Evolutionary conservation across 768 basidiomycete species (phyloP), one percentile per base, ranked within the genome.

Genomic region (Hygrocybe coccinea): DNA sequence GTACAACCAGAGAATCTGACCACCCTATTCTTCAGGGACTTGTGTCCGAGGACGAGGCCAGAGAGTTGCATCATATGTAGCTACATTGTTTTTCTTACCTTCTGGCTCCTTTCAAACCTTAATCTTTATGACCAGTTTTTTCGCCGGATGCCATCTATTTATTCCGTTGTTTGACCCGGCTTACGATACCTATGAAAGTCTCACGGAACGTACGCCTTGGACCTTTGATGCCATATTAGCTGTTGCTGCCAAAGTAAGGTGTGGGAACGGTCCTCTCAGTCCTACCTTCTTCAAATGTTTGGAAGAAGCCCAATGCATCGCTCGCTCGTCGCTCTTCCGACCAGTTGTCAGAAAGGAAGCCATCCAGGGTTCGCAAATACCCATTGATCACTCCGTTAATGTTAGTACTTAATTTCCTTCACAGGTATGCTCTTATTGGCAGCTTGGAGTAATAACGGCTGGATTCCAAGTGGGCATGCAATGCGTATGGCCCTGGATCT

Each of bases 401-500:
- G 50, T 39, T 43, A 22, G 4, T 7, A 39, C 33, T 35, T 12
- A 29, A 29, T 7, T 35, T 38, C 25, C 55, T 46, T 65, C 19
- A 7, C 59, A 91, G 92, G 91, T 8, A 95, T 94, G 91, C 74
- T 95, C 10, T 77, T 97, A 29, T 76, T 97, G 45, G 90, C 92
- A 25, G 91, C 93, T 5, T 95, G 92, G 91, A 90, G 87, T 65
- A 91, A 92, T 36, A 92, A 93, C 59, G 93, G 92, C 0, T 97
- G 92, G 91, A 78, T 97, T 45, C 92, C 94, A 8, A 89, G 89
- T 62, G 95, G 95, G 2, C 95, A 97, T 65, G 95, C 95, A 5
- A 86, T 97, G 84, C 84, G 95, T 51, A 95, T 95, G 91, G 93
- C 91, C 19, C 74, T 95, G 52, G 94, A 97, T 67, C 85, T 97